phyloP scores from a whole-genome alignment of 257 asterid species.

The Nicotiana tomentosiformis region DNA sequence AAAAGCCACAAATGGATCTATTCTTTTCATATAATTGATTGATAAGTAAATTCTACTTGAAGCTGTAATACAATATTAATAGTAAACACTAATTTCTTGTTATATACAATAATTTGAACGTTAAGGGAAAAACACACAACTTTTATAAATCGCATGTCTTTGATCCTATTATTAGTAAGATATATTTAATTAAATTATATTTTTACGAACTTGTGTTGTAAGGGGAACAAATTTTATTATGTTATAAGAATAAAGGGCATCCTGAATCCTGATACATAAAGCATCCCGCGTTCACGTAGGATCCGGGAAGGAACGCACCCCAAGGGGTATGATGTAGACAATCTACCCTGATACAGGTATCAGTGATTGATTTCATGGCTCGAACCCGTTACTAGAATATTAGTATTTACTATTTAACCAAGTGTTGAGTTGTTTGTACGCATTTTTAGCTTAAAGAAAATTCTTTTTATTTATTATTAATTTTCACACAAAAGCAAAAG shows the following conservation, averaged over 20 bases:
- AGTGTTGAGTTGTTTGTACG: too few relatives aligned
- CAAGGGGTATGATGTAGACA: too few relatives aligned
- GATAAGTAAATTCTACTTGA: not conserved
- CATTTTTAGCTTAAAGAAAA: not conserved
- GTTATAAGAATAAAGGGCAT: too few relatives aligned
- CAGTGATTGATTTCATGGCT: too few relatives aligned
- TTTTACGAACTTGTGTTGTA: not conserved
- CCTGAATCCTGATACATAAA: accelerated
- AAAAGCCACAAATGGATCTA: not conserved
- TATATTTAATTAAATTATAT: not conserved
- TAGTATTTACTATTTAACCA: too few relatives aligned
- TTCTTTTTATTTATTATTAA: not conserved
- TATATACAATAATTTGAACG: not conserved
- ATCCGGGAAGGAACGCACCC: too few relatives aligned
- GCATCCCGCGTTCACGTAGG: too few relatives aligned
- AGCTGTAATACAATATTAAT: not conserved
- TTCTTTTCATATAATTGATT: not conserved
- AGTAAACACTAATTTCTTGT: not conserved
- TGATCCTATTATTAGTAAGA: not conserved
- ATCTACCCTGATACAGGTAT: too few relatives aligned
- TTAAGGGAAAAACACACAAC: not conserved
- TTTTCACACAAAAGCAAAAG: not conserved
- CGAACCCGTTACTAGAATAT: too few relatives aligned
- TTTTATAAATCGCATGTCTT: not conserved
- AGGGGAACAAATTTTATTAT: not conserved